These are phyloP conservation scores for Candida vartiovaarae DNA, from an alignment of 805 yeast genomes.

Conservation along the genomic window DNA sequence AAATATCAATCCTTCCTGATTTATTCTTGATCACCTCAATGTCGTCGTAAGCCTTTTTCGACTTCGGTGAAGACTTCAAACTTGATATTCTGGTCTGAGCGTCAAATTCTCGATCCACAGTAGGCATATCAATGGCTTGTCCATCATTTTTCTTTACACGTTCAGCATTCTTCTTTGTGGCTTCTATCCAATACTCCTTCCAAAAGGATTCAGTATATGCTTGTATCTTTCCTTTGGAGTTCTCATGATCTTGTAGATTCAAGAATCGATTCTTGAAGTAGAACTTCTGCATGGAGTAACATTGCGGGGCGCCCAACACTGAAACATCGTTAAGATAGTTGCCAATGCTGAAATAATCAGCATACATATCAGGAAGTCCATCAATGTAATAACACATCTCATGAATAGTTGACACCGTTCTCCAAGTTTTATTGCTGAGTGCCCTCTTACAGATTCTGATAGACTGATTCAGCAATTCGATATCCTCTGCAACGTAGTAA, in stretches of 20 bases:
- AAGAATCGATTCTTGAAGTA: conserved; percentile 46
- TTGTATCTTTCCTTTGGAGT: conserved; percentile 21
- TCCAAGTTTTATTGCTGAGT: conserved; percentile 47
- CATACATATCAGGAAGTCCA: conserved; percentile 36
- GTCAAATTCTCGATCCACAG: conserved; percentile 15
- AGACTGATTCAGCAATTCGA: conserved; percentile 35
- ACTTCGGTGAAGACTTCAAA: conserved; percentile 11
- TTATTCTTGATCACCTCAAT: conserved; percentile 4
- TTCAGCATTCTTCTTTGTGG: conserved; percentile 30
- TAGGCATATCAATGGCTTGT: conserved; percentile 25
- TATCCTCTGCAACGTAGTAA: conserved; percentile 33
- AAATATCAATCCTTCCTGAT: conserved; percentile 7
- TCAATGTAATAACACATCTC: conserved; percentile 56
- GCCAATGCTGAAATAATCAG: conserved; percentile 39
- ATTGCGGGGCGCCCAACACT: conserved; percentile 56
- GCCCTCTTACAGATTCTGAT: conserved; percentile 42
- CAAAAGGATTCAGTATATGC: conserved; percentile 40
- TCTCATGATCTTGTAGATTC: conserved; percentile 24
- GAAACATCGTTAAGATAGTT: conserved; percentile 25
- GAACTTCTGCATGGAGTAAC: conserved; percentile 43
- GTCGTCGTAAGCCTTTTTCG: conserved; percentile 8
- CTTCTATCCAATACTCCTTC: conserved; percentile 44
- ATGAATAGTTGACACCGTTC: conserved; percentile 48
- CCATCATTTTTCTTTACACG: conserved; percentile 32
- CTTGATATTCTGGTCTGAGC: conserved; percentile 14